Evolutionary conservation across 225 moss, liverwort and hornwort genomes (phyloP).

Genomic region (Polytrichum commune): DNA sequence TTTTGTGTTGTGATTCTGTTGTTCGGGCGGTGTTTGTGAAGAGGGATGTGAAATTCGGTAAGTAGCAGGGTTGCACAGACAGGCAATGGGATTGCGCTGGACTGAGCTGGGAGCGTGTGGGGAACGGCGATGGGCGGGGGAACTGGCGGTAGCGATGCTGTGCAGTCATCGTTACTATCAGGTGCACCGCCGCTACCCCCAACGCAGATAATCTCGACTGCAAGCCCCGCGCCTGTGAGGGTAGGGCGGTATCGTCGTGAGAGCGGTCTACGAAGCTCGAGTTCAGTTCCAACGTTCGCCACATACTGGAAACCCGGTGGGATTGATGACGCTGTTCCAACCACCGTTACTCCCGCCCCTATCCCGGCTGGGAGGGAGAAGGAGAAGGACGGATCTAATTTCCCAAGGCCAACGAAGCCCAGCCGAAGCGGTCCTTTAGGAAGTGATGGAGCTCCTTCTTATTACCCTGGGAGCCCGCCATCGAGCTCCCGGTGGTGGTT

Average conservation of each 20-base stretch:
- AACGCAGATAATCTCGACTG: slow-evolving; percentile 14
- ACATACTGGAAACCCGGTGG: slow-evolving; percentile 32
- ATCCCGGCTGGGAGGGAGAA: slow-evolving; percentile 3
- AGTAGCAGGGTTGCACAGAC: slow-evolving; percentile 5
- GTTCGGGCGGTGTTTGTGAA: not conserved
- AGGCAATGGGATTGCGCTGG: slow-evolving; percentile 55
- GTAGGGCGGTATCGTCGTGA: slow-evolving; percentile 44
- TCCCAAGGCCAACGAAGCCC: slow-evolving; percentile 28
- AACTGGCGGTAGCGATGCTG: slow-evolving; percentile 23
- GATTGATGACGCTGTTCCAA: slow-evolving; percentile 2
- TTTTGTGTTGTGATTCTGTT: not conserved
- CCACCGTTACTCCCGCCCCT: not conserved
- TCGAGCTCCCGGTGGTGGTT: slow-evolving; percentile 37
- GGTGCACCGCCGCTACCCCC: slow-evolving; percentile 24
- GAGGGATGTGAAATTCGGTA: slow-evolving; percentile 22
- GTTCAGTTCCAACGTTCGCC: slow-evolving; percentile 50
- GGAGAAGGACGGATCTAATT: slow-evolving; percentile 24
- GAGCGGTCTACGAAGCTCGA: slow-evolving; percentile 35
- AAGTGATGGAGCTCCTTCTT: slow-evolving; percentile 36
- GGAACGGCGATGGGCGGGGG: slow-evolving; percentile 37
- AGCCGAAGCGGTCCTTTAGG: slow-evolving; percentile 46
- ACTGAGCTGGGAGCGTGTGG: slow-evolving; percentile 26
- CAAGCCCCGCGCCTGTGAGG: slow-evolving; percentile 28
- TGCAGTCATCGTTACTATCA: slow-evolving; percentile 12
- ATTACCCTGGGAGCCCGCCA: slow-evolving; percentile 27